Conservation (phyloP, 2,329 filamentous ascomycete species). For the Curvularia sp. region DNA sequence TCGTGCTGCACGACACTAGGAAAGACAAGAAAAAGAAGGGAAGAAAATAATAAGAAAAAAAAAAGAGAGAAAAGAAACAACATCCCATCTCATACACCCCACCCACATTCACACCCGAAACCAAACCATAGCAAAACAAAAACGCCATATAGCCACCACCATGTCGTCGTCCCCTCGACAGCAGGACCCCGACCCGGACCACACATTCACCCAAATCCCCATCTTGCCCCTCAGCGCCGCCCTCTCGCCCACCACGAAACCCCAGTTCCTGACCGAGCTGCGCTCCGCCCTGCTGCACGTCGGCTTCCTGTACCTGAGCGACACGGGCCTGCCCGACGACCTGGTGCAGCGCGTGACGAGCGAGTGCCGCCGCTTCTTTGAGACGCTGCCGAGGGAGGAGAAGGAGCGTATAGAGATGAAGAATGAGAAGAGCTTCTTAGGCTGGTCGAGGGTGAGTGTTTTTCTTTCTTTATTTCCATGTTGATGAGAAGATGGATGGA, state of each 20-base stretch:
- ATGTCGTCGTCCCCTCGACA: neutral
- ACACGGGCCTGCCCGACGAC: slow-evolving; percentile 66
- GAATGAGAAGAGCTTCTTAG: slow-evolving; percentile 57
- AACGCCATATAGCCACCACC: neutral
- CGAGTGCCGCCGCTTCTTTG: slow-evolving; percentile 76
- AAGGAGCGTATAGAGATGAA: slow-evolving; percentile 69
- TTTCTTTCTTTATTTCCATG: slow-evolving; percentile 10
- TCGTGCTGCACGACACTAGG: neutral
- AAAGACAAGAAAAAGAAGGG: neutral
- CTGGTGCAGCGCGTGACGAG: slow-evolving; percentile 70
- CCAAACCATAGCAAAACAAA: no score
- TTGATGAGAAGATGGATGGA: no score
- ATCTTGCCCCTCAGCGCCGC: slow-evolving; percentile 77
- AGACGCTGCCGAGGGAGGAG: slow-evolving; percentile 73
- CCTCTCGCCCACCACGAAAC: slow-evolving; percentile 71
- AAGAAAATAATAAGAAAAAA: neutral
- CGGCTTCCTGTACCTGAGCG: slow-evolving; percentile 86
- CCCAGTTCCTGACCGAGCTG: slow-evolving; percentile 73
- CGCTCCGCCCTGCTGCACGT: slow-evolving; percentile 81
- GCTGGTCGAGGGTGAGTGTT: slow-evolving; percentile 54
- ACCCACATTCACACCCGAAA: neutral
- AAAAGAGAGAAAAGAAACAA: neutral
- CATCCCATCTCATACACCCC: neutral
- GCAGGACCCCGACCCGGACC: neutral
- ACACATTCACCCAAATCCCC: slow-evolving; percentile 75